These are phyloP conservation scores for Sugiyamaella pinicola DNA, from an alignment of 1,139 yeast species.

Conservation along the genomic window DNA sequence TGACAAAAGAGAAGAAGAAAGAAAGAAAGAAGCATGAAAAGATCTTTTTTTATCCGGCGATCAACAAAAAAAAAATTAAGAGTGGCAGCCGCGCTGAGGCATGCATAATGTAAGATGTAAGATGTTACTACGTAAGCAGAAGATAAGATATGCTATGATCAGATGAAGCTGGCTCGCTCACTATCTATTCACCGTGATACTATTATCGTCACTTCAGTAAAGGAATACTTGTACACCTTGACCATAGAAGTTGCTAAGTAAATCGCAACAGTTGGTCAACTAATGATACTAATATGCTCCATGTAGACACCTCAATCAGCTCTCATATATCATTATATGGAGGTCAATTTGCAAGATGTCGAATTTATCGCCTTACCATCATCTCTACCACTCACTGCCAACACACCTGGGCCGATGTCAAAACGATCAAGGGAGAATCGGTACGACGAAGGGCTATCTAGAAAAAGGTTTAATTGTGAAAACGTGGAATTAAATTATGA, in stretches of 20 bases:
- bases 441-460: constrained; percentile 4
- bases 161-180: no score
- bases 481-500: constrained; percentile 8
- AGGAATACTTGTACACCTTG: no score
- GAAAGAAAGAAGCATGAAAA: background rate
- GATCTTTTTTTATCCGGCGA: constrained; percentile 3
- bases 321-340: background rate
- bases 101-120: constrained; percentile 1
- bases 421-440: constrained; percentile 15
- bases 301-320: no score
- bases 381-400: no score
- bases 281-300: no score
- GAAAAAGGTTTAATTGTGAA: constrained; percentile 8
- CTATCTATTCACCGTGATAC: no score
- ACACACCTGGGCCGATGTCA: constrained; percentile 8
- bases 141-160: no score
- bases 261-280: no score
- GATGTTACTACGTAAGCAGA: no score
- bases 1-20: background rate
- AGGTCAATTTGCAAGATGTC: background rate
- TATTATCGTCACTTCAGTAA: no score
- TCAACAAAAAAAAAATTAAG: constrained; percentile 3
- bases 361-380: background rate
- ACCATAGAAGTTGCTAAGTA: no score
- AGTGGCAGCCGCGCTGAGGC: constrained; percentile 12